A percentile compares a stretch with the other conserved stretches of the same genome.
Evolutionary conservation across 371 early-diverging fungal genomes (phyloP).

Genomic region (Lichtheimia ramosa): DNA sequence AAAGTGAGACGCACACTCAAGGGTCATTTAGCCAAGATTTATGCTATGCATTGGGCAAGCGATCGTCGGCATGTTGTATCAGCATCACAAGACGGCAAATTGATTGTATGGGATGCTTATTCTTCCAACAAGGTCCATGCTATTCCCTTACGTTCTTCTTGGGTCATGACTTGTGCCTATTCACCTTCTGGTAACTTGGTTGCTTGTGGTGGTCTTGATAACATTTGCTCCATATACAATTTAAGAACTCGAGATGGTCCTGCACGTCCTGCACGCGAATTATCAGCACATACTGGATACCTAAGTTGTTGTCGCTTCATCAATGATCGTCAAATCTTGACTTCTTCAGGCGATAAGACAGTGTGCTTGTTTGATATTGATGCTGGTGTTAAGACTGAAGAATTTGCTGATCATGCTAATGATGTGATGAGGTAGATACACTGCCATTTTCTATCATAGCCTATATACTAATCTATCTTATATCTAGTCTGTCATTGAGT

Average conservation of each 20-base stretch:
- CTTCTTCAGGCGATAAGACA: slow-evolving; percentile 96
- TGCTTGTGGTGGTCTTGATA: slow-evolving; percentile 97
- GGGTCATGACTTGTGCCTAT: slow-evolving; percentile 99
- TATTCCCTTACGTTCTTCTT: slow-evolving; percentile 93
- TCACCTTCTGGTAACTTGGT: slow-evolving; percentile 95
- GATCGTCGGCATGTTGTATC: slow-evolving; percentile 93
- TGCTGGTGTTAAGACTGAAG: slow-evolving; percentile 89
- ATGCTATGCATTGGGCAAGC: slow-evolving; percentile 97
- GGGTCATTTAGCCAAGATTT: slow-evolving; percentile 97
- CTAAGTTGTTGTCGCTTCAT: slow-evolving; percentile 95
- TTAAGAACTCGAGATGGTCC: slow-evolving; percentile 90
- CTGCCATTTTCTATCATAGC: not conserved
- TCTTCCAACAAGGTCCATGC: slow-evolving; percentile 97
- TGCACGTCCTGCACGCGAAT: slow-evolving; percentile 92
- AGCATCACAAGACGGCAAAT: slow-evolving; percentile 97
- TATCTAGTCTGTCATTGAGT: slow-evolving; percentile 75
- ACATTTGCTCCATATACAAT: slow-evolving; percentile 96
- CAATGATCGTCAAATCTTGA: slow-evolving; percentile 91
- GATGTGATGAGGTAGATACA: slow-evolving; percentile 90
- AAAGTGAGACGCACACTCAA: slow-evolving; percentile 93
- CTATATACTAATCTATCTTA: not conserved
- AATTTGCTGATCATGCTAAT: slow-evolving; percentile 94
- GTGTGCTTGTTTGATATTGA: slow-evolving; percentile 98
- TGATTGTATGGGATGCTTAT: slow-evolving; percentile 97
- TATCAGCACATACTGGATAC: slow-evolving; percentile 97